These are phyloP conservation scores for Monilinia laxa DNA, from an alignment of 2,329 filamentous ascomycete genomes.

Conservation along the genomic window DNA sequence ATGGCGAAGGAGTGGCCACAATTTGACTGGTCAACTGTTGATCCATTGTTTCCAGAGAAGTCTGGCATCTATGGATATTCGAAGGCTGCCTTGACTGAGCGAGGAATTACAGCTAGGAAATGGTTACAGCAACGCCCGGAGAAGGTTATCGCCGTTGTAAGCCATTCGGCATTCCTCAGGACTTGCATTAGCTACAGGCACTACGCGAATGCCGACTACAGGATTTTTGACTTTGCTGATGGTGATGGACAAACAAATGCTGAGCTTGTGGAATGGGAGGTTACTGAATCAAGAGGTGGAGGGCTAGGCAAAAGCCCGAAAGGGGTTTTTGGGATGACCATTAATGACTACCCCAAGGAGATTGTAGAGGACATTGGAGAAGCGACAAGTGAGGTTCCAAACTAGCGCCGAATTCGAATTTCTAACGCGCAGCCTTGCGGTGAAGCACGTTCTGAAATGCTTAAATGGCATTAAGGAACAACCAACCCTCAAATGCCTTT, in stretches of 20 bases:
- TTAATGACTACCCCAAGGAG: conserved; percentile 7
- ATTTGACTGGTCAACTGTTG: conserved; percentile 39
- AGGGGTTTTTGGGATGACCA: conserved; percentile 29
- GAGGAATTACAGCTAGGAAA: conserved; percentile 35
- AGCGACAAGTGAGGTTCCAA: conserved; percentile 28
- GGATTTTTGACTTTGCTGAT: conserved; percentile 39
- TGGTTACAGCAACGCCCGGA: conserved; percentile 38
- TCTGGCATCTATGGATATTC: conserved; percentile 38
- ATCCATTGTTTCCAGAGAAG: conserved; percentile 38
- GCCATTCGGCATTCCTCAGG: conserved; percentile 38
- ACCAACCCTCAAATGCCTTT: neutral
- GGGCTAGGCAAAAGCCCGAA: conserved; percentile 37
- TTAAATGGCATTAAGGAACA: neutral
- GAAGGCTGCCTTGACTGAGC: conserved; percentile 29
- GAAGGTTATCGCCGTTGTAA: conserved; percentile 40
- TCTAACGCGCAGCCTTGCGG: neutral
- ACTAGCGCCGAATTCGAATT: conserved; percentile 1
- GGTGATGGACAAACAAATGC: conserved; percentile 32
- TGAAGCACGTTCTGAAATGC: neutral
- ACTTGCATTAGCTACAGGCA: conserved; percentile 33
- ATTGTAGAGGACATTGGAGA: conserved; percentile 24
- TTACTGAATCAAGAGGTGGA: conserved; percentile 38
- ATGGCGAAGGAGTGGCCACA: conserved; percentile 40
- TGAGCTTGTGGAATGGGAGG: conserved; percentile 37
- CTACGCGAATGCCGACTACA: conserved; percentile 40